phyloP scores from a whole-genome alignment of 768 basidiomycete genomes.

The Russula dissimulans region DNA sequence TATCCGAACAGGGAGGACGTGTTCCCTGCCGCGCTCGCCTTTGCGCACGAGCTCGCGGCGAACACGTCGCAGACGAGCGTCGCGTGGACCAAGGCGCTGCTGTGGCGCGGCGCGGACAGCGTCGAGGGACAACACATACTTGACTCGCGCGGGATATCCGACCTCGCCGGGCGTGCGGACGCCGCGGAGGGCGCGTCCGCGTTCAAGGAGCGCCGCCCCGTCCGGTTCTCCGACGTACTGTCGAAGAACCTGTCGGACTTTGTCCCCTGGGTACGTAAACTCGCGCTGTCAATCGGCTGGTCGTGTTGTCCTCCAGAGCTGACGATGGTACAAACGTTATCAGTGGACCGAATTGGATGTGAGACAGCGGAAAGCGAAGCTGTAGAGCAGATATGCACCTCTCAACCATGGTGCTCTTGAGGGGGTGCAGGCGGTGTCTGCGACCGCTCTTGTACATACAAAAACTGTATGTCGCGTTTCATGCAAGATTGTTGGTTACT shows the following conservation, averaged over 20 bases:
- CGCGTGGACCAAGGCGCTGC: slow-evolving; percentile 42
- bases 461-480: background rate
- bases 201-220: slow-evolving; percentile 39
- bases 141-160: slow-evolving; percentile 41
- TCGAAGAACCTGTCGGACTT: slow-evolving; percentile 33
- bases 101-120: slow-evolving; percentile 41
- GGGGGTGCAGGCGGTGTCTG: background rate
- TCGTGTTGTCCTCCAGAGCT: background rate
- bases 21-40: slow-evolving; percentile 41
- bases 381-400: background rate
- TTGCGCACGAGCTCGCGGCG: slow-evolving; percentile 42
- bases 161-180: slow-evolving; percentile 33
- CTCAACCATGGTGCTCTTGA: too few species aligned
- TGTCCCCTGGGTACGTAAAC: slow-evolving; percentile 43
- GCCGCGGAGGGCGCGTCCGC: slow-evolving; percentile 39
- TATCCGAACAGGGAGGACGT: slow-evolving; percentile 43
- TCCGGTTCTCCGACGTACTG: slow-evolving; percentile 38
- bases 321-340: background rate
- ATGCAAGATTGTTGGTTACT: background rate
- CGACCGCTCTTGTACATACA: too few species aligned
- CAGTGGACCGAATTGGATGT: slow-evolving; percentile 29
- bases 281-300: background rate
- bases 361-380: slow-evolving; percentile 6
- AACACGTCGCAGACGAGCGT: slow-evolving; percentile 44
- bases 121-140: slow-evolving; percentile 46